phyloP scores from a whole-genome alignment of 805 yeast genomes.

The Zygotorulaspora chibaensis region DNA sequence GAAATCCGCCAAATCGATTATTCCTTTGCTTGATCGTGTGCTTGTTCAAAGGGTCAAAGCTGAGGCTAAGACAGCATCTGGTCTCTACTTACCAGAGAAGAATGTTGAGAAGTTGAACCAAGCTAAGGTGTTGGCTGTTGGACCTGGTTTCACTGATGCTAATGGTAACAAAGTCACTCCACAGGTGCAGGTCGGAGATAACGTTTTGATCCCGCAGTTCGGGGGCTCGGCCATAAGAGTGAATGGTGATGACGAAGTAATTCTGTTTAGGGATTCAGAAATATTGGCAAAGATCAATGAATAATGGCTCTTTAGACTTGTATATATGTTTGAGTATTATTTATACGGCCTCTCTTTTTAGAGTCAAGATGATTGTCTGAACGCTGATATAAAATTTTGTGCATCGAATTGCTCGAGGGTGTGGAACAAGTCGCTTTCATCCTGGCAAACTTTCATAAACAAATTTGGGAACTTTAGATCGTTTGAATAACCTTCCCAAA shows the following conservation, averaged over 20 bases:
- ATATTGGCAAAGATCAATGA: conserved; percentile 86
- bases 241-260: conserved; percentile 70
- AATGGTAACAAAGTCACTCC: conserved; percentile 71
- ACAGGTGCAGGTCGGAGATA: conserved; percentile 84
- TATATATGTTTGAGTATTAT: not conserved
- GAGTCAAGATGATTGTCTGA: conserved; percentile 1
- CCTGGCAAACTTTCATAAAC: conserved; percentile 54
- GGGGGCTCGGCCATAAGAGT: conserved; percentile 90
- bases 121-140: conserved; percentile 89
- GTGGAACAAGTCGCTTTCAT: conserved; percentile 48
- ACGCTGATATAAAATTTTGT: conserved; percentile 38
- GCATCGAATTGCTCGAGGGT: conserved; percentile 49
- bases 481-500: conserved; percentile 70
- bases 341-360: not conserved
- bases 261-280: conserved; percentile 89
- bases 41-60: conserved; percentile 93
- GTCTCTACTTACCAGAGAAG: conserved; percentile 92
- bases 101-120: conserved; percentile 91
- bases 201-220: conserved; percentile 87
- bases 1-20: conserved; percentile 80
- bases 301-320: not conserved
- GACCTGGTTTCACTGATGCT: conserved; percentile 82
- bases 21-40: conserved; percentile 93
- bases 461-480: conserved; percentile 59
- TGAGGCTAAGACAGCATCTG: conserved; percentile 84